These are phyloP conservation scores for Coffea canephora DNA, from an alignment of 257 asterid genomes.

Conservation along the genomic window DNA sequence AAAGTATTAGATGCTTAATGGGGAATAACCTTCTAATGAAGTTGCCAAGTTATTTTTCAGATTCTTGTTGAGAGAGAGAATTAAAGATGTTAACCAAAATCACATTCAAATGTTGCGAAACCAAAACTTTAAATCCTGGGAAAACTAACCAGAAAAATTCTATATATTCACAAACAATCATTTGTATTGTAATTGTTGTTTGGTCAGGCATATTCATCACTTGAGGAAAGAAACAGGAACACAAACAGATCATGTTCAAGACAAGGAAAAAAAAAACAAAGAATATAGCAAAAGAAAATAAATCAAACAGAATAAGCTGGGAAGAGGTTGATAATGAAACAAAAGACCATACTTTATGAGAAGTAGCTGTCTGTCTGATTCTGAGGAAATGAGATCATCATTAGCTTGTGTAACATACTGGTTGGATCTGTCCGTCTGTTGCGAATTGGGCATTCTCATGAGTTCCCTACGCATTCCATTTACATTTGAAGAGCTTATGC, in stretches of 20 bases:
- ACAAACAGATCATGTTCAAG: background rate
- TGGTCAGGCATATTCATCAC: background rate
- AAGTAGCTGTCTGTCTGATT: slow-evolving; percentile 87
- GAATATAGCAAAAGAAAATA: background rate
- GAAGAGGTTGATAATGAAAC: background rate
- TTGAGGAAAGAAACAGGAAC: background rate
- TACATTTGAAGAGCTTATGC: slow-evolving; percentile 65
- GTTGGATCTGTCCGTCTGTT: slow-evolving; percentile 52
- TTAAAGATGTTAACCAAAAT: background rate
- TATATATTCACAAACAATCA: background rate
- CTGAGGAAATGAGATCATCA: slow-evolving; percentile 82
- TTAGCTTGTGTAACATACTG: slow-evolving; percentile 50
- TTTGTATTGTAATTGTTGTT: background rate
- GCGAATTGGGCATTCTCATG: slow-evolving; percentile 72
- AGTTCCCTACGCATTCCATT: slow-evolving; percentile 86
- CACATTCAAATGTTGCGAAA: background rate
- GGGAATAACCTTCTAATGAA: background rate
- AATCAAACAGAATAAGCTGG: background rate
- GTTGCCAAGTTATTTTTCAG: background rate
- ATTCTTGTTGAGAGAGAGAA: background rate
- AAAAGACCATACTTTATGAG: slow-evolving; percentile 62
- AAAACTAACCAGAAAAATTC: background rate
- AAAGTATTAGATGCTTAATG: background rate
- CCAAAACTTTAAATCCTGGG: background rate
- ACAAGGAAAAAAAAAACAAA: no score